phyloP scores from a whole-genome alignment of 1,284 basidiomycete species.

The Pseudozyma hubeiensis region DNA sequence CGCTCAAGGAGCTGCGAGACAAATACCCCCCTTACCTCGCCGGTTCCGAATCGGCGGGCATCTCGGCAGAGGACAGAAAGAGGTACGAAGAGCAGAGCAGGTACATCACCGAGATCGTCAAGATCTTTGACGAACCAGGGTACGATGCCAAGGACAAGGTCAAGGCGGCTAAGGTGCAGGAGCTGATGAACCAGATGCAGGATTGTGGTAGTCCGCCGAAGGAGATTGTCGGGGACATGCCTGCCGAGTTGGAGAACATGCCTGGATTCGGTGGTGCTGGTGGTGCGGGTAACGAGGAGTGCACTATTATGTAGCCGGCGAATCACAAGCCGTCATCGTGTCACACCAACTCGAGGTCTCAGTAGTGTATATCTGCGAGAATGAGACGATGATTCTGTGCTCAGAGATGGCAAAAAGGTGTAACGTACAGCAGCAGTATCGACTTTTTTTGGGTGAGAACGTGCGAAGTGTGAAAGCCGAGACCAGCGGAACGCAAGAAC shows the following conservation, averaged over 20 bases:
- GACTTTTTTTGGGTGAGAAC: neutral
- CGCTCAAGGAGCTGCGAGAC: slow-evolving; percentile 85
- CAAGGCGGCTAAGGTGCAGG: slow-evolving; percentile 74
- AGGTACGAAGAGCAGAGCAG: slow-evolving; percentile 79
- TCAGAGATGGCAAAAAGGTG: too few species aligned
- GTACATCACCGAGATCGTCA: slow-evolving; percentile 78
- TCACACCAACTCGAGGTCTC: neutral
- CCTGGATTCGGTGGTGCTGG: slow-evolving; percentile 50
- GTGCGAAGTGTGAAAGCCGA: neutral
- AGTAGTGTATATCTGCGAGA: too few species aligned
- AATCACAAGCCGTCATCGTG: neutral
- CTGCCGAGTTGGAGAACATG: slow-evolving; percentile 73
- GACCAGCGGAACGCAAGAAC: neutral
- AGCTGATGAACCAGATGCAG: slow-evolving; percentile 88
- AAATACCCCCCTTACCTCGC: slow-evolving; percentile 88
- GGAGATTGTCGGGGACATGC: slow-evolving; percentile 91
- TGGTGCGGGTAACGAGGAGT: slow-evolving; percentile 47
- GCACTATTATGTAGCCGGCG: slow-evolving; percentile 55
- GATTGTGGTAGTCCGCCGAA: slow-evolving; percentile 84
- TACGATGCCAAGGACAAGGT: slow-evolving; percentile 74
- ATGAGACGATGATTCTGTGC: too few species aligned
- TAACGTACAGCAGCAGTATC: too few species aligned
- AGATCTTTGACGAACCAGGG: slow-evolving; percentile 77
- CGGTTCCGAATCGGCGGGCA: slow-evolving; percentile 68
- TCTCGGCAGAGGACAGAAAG: slow-evolving; percentile 76